Evolutionary conservation across 2,329 filamentous ascomycete genomes (phyloP), one percentile per base, ranked within the genome.

Genomic region (Aspergillus quadrilineatus): DNA sequence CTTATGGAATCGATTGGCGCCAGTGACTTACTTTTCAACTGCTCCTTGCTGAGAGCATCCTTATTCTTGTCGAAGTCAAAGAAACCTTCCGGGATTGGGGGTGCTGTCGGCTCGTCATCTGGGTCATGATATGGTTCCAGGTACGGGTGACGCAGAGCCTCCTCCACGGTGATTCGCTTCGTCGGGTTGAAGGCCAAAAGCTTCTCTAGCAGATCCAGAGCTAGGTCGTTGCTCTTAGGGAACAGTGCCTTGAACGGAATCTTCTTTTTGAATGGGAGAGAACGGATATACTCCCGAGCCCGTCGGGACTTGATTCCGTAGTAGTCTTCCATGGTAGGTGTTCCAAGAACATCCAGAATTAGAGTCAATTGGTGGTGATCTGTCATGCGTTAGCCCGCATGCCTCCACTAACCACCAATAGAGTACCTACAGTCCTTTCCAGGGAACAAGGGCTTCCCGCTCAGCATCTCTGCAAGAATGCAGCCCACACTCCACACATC

Each of bases 31-130:
- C 94, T 84, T 82, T 97, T 97, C 75, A 99, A 78, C 78, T 99
- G 92, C 79, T 99, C 94, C 80, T 99, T 99, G 81, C 89, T 97
- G 71, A 99, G 79, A 69, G 89, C 94, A 76, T 99, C 94, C 86
- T 99, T 99, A 83, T 97, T 96, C 84, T 97, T 97, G 79, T 99
- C 94, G 76, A 99, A 99, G 77, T 99, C 94, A 74, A 99, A 99
- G 82, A 99, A 99, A 75, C 96, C 93, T 75, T 97, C 93, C 22
- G 94, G 94, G 69, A 99, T 99, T 22, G 94, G 92, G 43, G 92
- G 90, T 15, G 94, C 94, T 10, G 91, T 97, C 49, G 94, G 94
- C 82, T 99, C 94, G 73, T 99, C 94, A 72, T 97, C 94, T 6
- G 94, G 94, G 74, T 99, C 94, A 75, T 99, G 94, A 77, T 99